Conservation (phyloP, 78 protist genomes). For the Neovahlkampfia damariscottae region DNA sequence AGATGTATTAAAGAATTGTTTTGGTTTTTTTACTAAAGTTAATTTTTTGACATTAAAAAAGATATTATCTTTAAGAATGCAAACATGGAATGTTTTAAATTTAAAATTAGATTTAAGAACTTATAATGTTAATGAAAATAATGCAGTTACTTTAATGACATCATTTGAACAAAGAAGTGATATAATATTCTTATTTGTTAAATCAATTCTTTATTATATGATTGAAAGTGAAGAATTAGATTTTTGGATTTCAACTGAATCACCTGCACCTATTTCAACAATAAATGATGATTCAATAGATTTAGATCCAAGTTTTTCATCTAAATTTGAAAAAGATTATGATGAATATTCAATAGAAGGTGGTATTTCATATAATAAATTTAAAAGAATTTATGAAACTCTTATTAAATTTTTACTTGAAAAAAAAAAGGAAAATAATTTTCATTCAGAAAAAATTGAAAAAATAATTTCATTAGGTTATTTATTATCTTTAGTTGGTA, state of each 20-base stretch:
- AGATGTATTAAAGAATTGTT: too few species aligned
- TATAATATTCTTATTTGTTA: background rate
- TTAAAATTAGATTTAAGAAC: background rate
- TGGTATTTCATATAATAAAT: background rate
- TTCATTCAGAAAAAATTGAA: background rate
- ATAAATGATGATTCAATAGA: background rate
- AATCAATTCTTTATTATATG: background rate
- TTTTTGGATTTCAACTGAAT: background rate
- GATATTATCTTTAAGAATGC: conserved; percentile 1
- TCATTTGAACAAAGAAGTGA: background rate
- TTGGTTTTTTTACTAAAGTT: background rate
- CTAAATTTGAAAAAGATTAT: background rate
- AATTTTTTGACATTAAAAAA: background rate
- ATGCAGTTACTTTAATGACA: background rate
- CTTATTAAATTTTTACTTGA: background rate
- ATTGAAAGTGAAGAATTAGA: background rate
- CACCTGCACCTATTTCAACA: background rate
- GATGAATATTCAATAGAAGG: background rate
- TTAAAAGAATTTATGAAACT: background rate
- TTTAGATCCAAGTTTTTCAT: background rate
- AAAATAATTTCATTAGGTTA: conserved; percentile 5
- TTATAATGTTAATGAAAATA: background rate
- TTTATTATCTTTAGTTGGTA: background rate
- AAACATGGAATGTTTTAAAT: background rate
- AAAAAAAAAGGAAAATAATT: background rate